These are phyloP conservation scores for Pelargonium exstipulatum DNA, from an alignment of 441 rosid species.

Conservation along the genomic window DNA sequence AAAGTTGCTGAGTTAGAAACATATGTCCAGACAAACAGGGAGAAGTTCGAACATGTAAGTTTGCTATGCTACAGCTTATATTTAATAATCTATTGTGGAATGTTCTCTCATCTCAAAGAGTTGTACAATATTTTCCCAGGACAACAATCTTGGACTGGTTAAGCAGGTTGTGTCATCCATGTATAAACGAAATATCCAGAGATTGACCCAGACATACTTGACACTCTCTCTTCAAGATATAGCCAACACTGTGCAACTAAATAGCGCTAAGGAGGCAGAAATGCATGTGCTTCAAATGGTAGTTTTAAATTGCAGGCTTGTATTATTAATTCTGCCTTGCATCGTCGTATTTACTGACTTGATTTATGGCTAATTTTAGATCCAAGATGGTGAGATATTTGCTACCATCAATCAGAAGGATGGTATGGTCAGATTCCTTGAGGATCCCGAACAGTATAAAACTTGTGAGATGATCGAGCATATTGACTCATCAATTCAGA, in stretches of 20 bases:
- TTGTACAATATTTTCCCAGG: constrained; percentile 43
- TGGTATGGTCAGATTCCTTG: constrained; percentile 96
- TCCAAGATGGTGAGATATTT: constrained; percentile 92
- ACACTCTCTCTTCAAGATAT: constrained; percentile 96
- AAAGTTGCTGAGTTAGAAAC: constrained; percentile 54
- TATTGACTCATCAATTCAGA: constrained; percentile 84
- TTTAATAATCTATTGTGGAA: not conserved
- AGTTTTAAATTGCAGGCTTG: constrained; percentile 14
- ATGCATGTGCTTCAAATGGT: constrained; percentile 99
- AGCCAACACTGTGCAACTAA: constrained; percentile 76
- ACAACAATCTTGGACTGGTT: constrained; percentile 87
- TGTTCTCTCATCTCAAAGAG: constrained; percentile 19
- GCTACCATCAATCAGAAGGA: constrained; percentile 95
- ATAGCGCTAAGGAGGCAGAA: constrained; percentile 87
- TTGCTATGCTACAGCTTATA: not conserved
- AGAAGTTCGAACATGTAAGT: constrained; percentile 62
- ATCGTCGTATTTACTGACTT: not conserved
- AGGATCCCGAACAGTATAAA: constrained; percentile 96
- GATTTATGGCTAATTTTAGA: constrained; percentile 41
- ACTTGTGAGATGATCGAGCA: constrained; percentile 76
- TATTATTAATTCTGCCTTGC: constrained; percentile 2
- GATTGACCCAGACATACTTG: constrained; percentile 86
- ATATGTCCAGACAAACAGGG: constrained; percentile 43
- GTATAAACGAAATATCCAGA: constrained; percentile 90
- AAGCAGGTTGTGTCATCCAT: constrained; percentile 88